Percentiles rank a stretch among this genome's conserved stretches.
Evolutionary conservation across 192 early-diverging fungal species (phyloP).

Genomic region (Coemansia sp.): DNA sequence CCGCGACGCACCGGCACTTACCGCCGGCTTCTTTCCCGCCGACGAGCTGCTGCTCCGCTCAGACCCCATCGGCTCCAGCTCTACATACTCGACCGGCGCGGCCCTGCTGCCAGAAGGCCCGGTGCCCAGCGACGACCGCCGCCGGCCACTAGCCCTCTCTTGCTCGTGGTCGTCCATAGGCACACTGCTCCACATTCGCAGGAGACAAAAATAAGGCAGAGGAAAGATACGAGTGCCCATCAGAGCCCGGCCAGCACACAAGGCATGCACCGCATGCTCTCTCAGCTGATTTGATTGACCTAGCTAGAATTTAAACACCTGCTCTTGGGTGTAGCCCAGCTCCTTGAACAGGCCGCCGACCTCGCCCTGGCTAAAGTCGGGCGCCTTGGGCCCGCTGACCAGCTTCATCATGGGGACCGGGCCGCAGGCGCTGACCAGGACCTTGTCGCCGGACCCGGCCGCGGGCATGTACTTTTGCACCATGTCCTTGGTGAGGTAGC

Average conservation of each 20-base stretch:
- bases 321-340: constrained; percentile 60
- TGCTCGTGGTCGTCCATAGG: background rate
- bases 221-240: too few species aligned
- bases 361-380: constrained; percentile 76
- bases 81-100: constrained; percentile 15
- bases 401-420: constrained; percentile 64
- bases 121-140: too few species aligned
- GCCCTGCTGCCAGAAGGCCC: too few species aligned
- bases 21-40: background rate
- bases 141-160: too few species aligned
- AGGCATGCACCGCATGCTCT: too few species aligned
- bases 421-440: constrained; percentile 64
- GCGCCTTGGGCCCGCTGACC: constrained; percentile 74
- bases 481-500: constrained; percentile 68
- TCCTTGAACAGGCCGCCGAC: constrained; percentile 78
- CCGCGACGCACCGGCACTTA: background rate
- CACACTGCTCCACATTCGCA: background rate
- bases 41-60: background rate
- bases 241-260: too few species aligned
- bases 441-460: constrained; percentile 45
- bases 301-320: constrained; percentile 89
- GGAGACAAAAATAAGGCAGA: background rate
- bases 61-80: constrained; percentile 8
- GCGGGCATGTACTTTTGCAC: constrained; percentile 63
- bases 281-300: too few species aligned